phyloP scores from a whole-genome alignment of 1,284 basidiomycete genomes.

The Malassezia furfur region DNA sequence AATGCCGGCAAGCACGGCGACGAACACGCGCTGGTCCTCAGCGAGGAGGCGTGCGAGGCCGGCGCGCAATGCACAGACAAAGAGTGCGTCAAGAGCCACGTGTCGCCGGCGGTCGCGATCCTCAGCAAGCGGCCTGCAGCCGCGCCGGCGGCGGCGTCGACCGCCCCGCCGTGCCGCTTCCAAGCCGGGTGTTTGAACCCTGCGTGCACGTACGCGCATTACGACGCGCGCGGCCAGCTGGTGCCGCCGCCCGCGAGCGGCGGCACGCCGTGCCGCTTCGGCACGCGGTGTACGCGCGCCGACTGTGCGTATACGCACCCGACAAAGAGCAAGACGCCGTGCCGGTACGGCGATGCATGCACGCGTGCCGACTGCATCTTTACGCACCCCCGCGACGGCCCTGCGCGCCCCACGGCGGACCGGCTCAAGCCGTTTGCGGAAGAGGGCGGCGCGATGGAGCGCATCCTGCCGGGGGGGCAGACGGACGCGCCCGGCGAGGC shows the following conservation, averaged over 20 bases:
- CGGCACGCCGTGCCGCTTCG: conserved; percentile 5
- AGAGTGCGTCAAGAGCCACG: conserved; percentile 39
- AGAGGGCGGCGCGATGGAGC: conserved; percentile 5
- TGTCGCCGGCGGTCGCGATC: conserved; percentile 33
- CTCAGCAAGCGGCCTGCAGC: conserved; percentile 7
- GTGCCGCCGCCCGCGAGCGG: conserved; percentile 8
- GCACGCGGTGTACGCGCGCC: conserved; percentile 13
- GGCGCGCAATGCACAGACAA: conserved; percentile 30
- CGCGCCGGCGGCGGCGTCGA: neutral
- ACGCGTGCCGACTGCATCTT: conserved; percentile 31
- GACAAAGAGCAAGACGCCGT: conserved; percentile 16
- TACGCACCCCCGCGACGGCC: conserved; percentile 21
- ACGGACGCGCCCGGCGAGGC: neutral
- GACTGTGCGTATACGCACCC: conserved; percentile 11
- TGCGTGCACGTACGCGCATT: conserved; percentile 20
- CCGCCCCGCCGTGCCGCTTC: conserved; percentile 16
- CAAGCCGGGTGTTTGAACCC: conserved; percentile 23
- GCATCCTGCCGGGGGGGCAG: conserved; percentile 9
- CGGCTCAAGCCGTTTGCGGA: conserved; percentile 13
- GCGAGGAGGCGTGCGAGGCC: conserved; percentile 29
- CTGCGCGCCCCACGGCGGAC: conserved; percentile 10
- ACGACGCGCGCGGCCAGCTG: conserved; percentile 11
- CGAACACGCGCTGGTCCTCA: conserved; percentile 34
- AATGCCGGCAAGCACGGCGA: conserved; percentile 26
- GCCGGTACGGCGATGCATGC: conserved; percentile 26